Evolutionary conservation across 1,284 basidiomycete genomes (phyloP).

Genomic region (Bjerkandera adusta): DNA sequence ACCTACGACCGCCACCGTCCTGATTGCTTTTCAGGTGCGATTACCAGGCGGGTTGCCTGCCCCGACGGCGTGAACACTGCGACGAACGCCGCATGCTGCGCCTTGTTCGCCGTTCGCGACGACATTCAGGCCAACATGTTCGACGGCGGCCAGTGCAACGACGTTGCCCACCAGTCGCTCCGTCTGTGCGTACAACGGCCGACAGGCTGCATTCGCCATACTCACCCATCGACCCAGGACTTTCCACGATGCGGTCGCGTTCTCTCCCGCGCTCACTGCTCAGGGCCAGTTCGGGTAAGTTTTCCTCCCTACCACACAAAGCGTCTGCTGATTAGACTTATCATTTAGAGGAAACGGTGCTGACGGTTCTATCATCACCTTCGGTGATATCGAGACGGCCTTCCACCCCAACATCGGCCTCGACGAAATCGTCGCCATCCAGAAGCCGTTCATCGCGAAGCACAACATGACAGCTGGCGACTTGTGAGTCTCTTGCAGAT

Average conservation of each 20-base stretch:
- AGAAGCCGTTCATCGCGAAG: conserved; percentile 20
- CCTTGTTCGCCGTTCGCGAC: conserved; percentile 36
- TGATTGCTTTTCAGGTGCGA: background rate
- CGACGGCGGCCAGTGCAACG: conserved; percentile 18
- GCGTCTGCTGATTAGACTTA: background rate
- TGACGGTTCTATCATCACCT: conserved; percentile 13
- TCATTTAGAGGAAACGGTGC: conserved; percentile 14
- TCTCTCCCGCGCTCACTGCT: conserved; percentile 15
- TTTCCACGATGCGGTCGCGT: conserved; percentile 3
- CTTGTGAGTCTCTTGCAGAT: conserved; percentile 20
- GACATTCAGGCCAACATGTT: conserved; percentile 37
- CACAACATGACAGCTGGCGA: conserved; percentile 29
- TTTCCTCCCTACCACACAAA: conserved; percentile 5
- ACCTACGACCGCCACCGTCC: background rate
- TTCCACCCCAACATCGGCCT: conserved; percentile 21
- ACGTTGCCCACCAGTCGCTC: conserved; percentile 11
- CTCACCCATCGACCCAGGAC: background rate
- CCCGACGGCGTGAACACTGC: conserved; percentile 33
- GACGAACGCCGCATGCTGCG: conserved; percentile 37
- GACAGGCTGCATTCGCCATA: background rate
- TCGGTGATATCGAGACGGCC: conserved; percentile 8
- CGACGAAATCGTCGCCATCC: conserved; percentile 25
- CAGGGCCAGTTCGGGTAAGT: conserved; percentile 15
- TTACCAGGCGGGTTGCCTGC: conserved; percentile 21
- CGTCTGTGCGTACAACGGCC: background rate